Conservation (phyloP, 805 yeast species). For the Yamadazyma insecticola region DNA sequence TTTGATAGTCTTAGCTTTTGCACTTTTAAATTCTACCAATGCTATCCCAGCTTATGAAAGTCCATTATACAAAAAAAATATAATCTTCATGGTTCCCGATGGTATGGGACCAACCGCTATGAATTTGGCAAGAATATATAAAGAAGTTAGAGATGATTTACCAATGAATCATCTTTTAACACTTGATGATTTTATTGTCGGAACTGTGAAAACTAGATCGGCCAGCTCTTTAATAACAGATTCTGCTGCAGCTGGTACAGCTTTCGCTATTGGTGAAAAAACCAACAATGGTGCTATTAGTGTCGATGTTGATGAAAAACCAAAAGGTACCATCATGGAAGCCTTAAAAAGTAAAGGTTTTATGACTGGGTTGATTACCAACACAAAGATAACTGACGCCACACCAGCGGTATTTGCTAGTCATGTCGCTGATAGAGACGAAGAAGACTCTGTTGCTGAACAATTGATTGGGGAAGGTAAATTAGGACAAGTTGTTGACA, state of each 20-base stretch:
- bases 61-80: constrained; percentile 50
- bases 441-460: constrained; percentile 81
- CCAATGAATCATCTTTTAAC: constrained; percentile 45
- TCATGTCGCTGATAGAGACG: constrained; percentile 69
- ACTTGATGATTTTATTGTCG: constrained; percentile 68
- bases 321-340: constrained; percentile 86
- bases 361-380: constrained; percentile 83
- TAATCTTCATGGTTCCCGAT: constrained; percentile 85
- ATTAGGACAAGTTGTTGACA: constrained; percentile 79
- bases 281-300: constrained; percentile 89
- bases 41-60: constrained; percentile 1
- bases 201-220: constrained; percentile 84
- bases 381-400: constrained; percentile 89
- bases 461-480: constrained; percentile 83
- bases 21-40: constrained; percentile 1
- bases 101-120: constrained; percentile 93
- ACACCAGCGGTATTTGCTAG: constrained; percentile 89
- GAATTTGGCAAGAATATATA: constrained; percentile 71
- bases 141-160: constrained; percentile 55
- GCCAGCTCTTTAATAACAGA: constrained; percentile 77
- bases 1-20: constrained; percentile 3
- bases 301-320: constrained; percentile 57
- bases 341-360: constrained; percentile 80
- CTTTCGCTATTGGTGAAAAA: constrained; percentile 80
- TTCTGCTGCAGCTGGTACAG: constrained; percentile 99